Conservation (phyloP, 1,284 basidiomycete species). For the Phellinidium pouzarii region DNA sequence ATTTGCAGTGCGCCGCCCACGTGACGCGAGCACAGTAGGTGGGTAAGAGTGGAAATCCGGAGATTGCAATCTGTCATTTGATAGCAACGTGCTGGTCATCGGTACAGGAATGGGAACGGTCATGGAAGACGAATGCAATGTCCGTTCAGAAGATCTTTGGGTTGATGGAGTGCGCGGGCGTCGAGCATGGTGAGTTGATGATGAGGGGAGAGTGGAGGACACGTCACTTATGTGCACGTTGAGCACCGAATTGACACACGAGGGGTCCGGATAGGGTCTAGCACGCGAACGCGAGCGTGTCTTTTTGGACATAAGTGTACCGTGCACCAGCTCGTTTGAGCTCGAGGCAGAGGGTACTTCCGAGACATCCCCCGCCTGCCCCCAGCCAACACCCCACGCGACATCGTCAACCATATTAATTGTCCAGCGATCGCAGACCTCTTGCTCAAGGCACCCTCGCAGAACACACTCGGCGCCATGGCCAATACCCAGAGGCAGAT, state of each 20-base stretch:
- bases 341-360: conserved; percentile 1
- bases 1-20: neutral
- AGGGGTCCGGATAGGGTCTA: conserved; percentile 13
- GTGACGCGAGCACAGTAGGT: neutral
- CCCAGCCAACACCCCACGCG: conserved; percentile 79
- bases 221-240: neutral
- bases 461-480: conserved; percentile 68
- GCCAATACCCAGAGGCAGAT: conserved; percentile 53
- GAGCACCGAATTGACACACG: no score
- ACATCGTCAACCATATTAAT: conserved; percentile 68
- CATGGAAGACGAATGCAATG: neutral
- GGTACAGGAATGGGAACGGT: neutral
- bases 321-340: neutral
- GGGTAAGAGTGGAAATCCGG: neutral
- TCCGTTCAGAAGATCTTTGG: neutral
- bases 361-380: conserved; percentile 40
- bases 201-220: neutral
- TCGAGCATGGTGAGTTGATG: conserved; percentile 5
- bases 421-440: conserved; percentile 60
- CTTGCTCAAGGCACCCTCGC: conserved; percentile 65
- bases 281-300: conserved; percentile 13
- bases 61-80: neutral
- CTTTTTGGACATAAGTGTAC: neutral
- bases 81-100: neutral
- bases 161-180: conserved; percentile 3